Base-by-base conservation (phyloP, 2,329 filamentous ascomycete genomes). In the Penicillium sp. region DNA sequence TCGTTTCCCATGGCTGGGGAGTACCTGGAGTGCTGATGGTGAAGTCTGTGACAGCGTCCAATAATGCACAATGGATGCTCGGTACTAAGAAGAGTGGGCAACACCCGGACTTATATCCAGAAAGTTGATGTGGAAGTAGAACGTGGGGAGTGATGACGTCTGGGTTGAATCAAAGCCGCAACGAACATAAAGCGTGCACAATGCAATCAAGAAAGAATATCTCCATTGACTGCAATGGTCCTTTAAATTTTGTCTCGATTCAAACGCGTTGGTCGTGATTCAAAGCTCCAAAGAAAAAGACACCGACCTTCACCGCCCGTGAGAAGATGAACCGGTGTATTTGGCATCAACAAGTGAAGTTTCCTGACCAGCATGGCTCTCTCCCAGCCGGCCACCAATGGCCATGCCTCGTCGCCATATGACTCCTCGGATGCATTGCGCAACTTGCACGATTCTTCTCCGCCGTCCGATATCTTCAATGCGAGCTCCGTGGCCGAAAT, bases 401-500 rank as follows among this genome's bases (percentile, higher is more conserved):
- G 59, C 37, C 45, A 59, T 44, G 29, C 20, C n/a, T 30, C 30
- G 9, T 36, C 41, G 3, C 29, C 35, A 14, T 35, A 35, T 4
- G 18, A 33, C 4, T 37, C 37, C 4, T 22, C 47, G 4, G 36
- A 42, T 4, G 35, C 36, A 39, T 39, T 29, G 12, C 32, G 23
- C 20, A n/a, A 25, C 12, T 13, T 37, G 22, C 16, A 38, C 18
- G 25, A 40, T 16, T 9, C 42, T 20, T 16, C 43, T 30, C 35
- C 52, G 23, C 41, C 48, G 11, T 42, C 53, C 23, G 59, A 65
- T 56, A 73, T 92, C 57, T 79, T 79, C 67, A 76, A 82, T 68
- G 85, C 85, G 53, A 75, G 77, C 51, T 85, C 80, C 53, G 74
- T 89, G 50, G 75, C 82, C 50, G 85, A 94, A 47, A 84, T 98